These are phyloP conservation scores for Curvularia hawaiiensis DNA, from an alignment of 2,329 filamentous ascomycete genomes.

Conservation along the genomic window DNA sequence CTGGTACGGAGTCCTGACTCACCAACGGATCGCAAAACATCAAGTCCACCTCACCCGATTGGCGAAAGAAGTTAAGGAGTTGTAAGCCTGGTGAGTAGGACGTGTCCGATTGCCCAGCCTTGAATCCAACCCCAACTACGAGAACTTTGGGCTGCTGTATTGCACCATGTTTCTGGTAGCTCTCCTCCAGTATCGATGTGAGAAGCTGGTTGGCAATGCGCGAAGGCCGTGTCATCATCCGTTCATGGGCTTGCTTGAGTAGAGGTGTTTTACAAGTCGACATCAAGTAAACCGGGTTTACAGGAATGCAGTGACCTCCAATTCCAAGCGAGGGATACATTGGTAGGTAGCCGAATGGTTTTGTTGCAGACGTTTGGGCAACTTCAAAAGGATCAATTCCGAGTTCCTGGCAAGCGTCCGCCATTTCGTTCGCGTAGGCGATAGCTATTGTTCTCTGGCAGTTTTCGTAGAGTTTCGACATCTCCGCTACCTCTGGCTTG, in stretches of 20 bases:
- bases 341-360: slow-evolving; percentile 51
- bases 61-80: slow-evolving; percentile 48
- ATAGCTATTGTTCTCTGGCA: slow-evolving; percentile 62
- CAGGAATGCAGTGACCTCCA: slow-evolving; percentile 62
- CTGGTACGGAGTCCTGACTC: slow-evolving; percentile 48
- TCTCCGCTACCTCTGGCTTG: slow-evolving; percentile 61
- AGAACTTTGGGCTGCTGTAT: slow-evolving; percentile 8
- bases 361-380: slow-evolving; percentile 55
- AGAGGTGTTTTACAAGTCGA: slow-evolving; percentile 56
- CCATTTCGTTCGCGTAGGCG: slow-evolving; percentile 63
- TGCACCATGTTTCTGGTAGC: neutral
- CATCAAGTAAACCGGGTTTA: slow-evolving; percentile 61
- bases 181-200: neutral
- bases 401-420: slow-evolving; percentile 55
- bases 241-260: slow-evolving; percentile 50
- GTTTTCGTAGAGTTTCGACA: slow-evolving; percentile 65
- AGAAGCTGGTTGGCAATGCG: slow-evolving; percentile 29
- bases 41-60: slow-evolving; percentile 48
- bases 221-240: slow-evolving; percentile 53
- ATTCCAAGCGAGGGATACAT: slow-evolving; percentile 57
- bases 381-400: slow-evolving; percentile 60
- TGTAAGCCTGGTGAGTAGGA: slow-evolving; percentile 53
- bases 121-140: slow-evolving; percentile 60
- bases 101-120: slow-evolving; percentile 55
- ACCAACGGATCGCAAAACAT: slow-evolving; percentile 54